Base-by-base conservation (phyloP, 768 basidiomycete genomes). In the Coprinellus micaceus region DNA sequence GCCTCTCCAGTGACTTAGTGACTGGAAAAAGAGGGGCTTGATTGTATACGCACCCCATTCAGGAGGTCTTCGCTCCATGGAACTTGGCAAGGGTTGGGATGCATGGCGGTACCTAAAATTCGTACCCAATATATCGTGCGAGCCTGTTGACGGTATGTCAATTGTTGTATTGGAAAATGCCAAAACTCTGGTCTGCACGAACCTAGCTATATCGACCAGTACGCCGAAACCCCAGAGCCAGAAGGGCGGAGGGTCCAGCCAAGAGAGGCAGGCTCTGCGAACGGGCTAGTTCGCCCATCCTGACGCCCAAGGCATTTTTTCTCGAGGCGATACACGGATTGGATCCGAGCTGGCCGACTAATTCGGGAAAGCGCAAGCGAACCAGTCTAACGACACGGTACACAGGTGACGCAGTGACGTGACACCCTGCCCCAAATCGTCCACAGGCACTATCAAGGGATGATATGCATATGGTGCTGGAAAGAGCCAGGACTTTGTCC, bases 341-440 rank as follows among this genome's bases (percentile, higher is more conserved):
- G 28, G 49, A 51, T 51, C 49, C 49, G 49, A 51, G 28, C 30
- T 29, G 49, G 30, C 49, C 49, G 49, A 51, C n/a, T 37, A 17
- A 13, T 37, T 51, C 49, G 49, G 49, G 30, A 15, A 51, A n/a
- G n/a, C 12, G 28, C 49, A 51, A 51, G 49, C 49, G 49, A 51
- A 51, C 49, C 49, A 30, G 29, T 26, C 45, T 11, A n/a, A n/a
- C 13, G 24, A 21, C n/a, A 36, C 15, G 26, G 19, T 19, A 13
- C 7, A 47, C 15, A 25, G 2, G 29, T 51, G 33, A 51, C 49
- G 49, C 36, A 1, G 29, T 51, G 33, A 51, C 49, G 49, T 51
- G 49, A 51, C 29, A 33, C 49, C 30, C 33, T 37, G n/a, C 22
- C 45, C 2, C 49, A 37, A 36, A 21, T 29, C 21, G 49, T 19